A percentile compares a stretch with the other conserved stretches of the same genome.
Conservation (phyloP, 2,329 filamentous ascomycete species). For the Lecanicillium sp. region DNA sequence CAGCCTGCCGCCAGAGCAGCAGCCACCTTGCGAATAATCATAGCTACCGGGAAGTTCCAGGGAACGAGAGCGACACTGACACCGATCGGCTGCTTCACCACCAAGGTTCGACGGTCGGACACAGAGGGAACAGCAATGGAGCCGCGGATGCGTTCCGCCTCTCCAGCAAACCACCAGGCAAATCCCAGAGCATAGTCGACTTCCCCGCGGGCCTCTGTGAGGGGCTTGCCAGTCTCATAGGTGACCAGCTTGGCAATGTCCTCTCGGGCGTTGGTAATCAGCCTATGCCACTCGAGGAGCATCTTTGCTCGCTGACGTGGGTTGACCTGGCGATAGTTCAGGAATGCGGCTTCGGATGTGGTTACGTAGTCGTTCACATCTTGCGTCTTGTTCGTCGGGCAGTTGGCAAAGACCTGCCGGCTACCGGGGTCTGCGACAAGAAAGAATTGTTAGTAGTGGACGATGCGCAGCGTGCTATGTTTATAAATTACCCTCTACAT, state of each 20-base stretch:
- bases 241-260: constrained; percentile 32
- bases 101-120: constrained; percentile 58
- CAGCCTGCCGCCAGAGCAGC: constrained; percentile 64
- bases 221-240: constrained; percentile 49
- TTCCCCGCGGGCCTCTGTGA: constrained; percentile 45
- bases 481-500: background rate
- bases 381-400: background rate
- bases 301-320: constrained; percentile 26
- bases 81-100: constrained; percentile 49
- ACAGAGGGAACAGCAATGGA: constrained; percentile 50
- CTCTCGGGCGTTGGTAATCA: constrained; percentile 24
- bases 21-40: constrained; percentile 38
- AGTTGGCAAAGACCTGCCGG: background rate
- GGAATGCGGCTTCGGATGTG: background rate
- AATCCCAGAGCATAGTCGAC: constrained; percentile 48
- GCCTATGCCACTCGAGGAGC: constrained; percentile 27
- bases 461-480: too few relatives aligned
- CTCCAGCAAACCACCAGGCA: constrained; percentile 48
- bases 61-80: constrained; percentile 27
- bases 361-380: background rate
- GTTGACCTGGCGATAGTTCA: constrained; percentile 10
- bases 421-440: background rate
- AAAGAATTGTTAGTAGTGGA: background rate
- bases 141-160: constrained; percentile 46
- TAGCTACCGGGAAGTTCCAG: constrained; percentile 54